These are phyloP conservation scores for Blastocystis sp. DNA, from an alignment of 352 stramenopile species.

Conservation along the genomic window DNA sequence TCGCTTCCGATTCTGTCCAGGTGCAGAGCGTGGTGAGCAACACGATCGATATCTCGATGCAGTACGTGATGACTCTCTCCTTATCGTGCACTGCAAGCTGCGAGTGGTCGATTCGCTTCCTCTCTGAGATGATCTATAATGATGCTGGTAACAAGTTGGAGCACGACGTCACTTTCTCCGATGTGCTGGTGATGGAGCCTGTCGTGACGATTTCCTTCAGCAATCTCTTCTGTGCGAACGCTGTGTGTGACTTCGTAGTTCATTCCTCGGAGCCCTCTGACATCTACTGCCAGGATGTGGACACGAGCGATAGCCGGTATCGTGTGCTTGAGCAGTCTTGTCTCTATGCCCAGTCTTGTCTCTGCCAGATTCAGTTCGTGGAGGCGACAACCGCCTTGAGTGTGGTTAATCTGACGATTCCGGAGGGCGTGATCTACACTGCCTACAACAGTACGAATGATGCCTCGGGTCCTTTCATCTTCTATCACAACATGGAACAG, in stretches of 20 bases:
- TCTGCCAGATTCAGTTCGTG: not conserved
- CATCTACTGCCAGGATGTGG: not conserved
- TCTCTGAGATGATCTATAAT: constrained; percentile 29
- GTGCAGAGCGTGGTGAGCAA: not conserved
- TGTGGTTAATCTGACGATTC: not conserved
- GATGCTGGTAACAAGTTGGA: constrained; percentile 33
- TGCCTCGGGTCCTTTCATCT: not conserved
- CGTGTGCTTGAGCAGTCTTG: not conserved
- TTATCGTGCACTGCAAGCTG: not conserved
- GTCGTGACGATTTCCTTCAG: not conserved
- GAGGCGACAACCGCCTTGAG: not conserved
- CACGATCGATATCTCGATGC: not conserved
- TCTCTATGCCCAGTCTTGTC: not conserved
- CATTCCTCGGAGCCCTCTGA: constrained; percentile 24
- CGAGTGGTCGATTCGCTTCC: constrained; percentile 24
- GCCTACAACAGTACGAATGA: not conserved
- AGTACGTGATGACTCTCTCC: not conserved
- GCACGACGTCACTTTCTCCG: not conserved
- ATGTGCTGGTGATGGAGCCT: not conserved
- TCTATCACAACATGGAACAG: not conserved
- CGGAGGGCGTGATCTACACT: not conserved
- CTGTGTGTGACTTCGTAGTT: not conserved
- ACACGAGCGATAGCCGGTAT: not conserved
- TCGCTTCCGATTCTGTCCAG: not conserved
- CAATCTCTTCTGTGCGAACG: not conserved